Evolutionary conservation across 805 yeast genomes (phyloP), one percentile per base, ranked within the genome.

Genomic region (Wickerhamomyces subpelliculosus): DNA sequence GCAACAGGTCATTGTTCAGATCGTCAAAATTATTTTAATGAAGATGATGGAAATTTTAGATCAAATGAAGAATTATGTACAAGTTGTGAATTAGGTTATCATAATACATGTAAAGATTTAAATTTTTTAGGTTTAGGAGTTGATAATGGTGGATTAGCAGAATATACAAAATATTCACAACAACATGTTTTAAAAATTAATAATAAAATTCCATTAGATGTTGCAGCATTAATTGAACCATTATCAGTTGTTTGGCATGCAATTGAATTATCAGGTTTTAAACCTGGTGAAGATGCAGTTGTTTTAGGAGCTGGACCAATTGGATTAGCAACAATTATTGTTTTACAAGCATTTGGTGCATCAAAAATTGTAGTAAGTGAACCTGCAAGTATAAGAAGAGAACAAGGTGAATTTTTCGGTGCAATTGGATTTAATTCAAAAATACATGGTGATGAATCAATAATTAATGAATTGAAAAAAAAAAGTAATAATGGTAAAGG

Each of bases 271-370:
- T 60, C 76, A 0, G 52, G 48, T 14, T 69, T 73, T 46, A 51
- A 61, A 39, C 57, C 50, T 18, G 79, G 78, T 22, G 62, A 65
- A 27, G 52, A 64, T 19, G 75, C 73, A 4, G 57, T 76, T 34
- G 72, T 78, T 13, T 51, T 78, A 13, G 83, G 83, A 23, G 74
- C 77, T 21, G 84, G 84, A 5, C 80, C 82, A 18, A 76, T 78
- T 51, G 83, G 84, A 6, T 57, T 78, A 19, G 73, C 81, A 18
- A 67, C 79, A 4, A 61, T 75, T n/a, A 56, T 77, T 32, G 79
- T 75, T 9, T 51, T 71, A 38, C 66, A 70, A 44, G 80, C 77
- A 5, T 69, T 70, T 42, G 59, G 58, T 18, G 72, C 70, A 3
- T 60, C 67, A n/a, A 57, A 54, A 28, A 66, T 77, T 53, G 78